Base-by-base conservation (phyloP, 495 filamentous ascomycete species). In the Penicillium goetzii region DNA sequence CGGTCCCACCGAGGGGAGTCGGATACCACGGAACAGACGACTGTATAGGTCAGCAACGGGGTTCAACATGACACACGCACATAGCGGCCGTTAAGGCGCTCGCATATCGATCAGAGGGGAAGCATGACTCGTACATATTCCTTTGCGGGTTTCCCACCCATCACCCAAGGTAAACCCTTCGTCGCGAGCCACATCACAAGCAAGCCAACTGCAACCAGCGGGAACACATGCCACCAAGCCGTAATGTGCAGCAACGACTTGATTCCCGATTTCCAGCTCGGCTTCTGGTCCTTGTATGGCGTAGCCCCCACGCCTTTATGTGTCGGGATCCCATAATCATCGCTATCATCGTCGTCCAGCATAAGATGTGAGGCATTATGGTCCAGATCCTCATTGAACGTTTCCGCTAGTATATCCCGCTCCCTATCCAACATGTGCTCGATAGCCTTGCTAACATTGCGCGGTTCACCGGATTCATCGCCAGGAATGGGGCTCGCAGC, bases 21-120 rank as follows among this genome's bases (percentile, higher is more conserved):
- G 93, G 92, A 71, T 96, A 97, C 88, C 90, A 97, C 1, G 92
- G 89, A 15, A 89, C 88, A 7, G 89, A 86, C 15, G 56, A 56
- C 60, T 73, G 56, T 9, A 43, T 23, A 14, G 10, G 45, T 60
- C 32, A 64, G 41, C 19, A 26, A 23, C 6, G 12, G 28, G 28
- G 7, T 40, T n/a, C 14, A n/a, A 19, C 1, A 36, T 15, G 5
- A 15, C 34, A 51, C 36, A 49, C 6, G 1, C 11, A 15, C 25
- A 28, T 2, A 49, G 11, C 12, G 19, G 25, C 25, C 12, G 26
- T 47, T 23, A 12, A 15, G 30, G 57, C 15, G 53, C 56, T 33
- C 25, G 34, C 25, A 43, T 9, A 28, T 23, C 23, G 4, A 21
- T 19, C 41, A 28, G 33, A 5, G 36, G 19, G 23, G 43, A 34